Percentiles rank a stretch among this genome's conserved stretches.
Evolutionary conservation across 345 rosid genomes (phyloP).

Genomic region (Clausena lansium): DNA sequence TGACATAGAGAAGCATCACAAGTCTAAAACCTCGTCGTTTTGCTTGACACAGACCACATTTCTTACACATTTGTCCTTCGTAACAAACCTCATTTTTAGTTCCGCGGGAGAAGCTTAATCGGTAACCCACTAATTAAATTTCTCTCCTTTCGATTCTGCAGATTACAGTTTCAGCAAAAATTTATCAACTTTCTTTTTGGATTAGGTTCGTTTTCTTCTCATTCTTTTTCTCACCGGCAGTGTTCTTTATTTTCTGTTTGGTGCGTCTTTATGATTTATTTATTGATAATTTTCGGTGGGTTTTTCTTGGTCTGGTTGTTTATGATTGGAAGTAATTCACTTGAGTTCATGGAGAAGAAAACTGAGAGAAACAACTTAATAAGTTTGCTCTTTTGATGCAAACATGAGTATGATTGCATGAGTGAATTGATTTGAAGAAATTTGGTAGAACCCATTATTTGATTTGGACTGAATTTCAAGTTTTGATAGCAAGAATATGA

Average conservation of each 20-base stretch:
- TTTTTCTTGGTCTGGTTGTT: neutral
- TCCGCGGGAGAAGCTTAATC: constrained; percentile 2
- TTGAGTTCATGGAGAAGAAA: neutral
- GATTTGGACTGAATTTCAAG: neutral
- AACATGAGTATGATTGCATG: neutral
- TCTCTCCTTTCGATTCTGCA: neutral
- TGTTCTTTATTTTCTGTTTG: neutral
- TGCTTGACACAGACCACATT: neutral
- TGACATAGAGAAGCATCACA: neutral
- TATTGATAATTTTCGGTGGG: neutral
- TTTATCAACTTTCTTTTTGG: neutral
- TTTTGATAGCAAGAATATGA: neutral
- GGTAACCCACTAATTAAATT: constrained; percentile 2
- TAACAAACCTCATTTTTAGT: constrained; percentile 17
- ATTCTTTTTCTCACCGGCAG: neutral
- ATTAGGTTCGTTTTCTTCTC: constrained; percentile 8
- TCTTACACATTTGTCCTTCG: neutral
- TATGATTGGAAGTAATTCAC: neutral
- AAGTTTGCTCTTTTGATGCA: neutral
- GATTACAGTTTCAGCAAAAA: neutral
- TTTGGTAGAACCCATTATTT: neutral
- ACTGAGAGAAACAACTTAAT: neutral
- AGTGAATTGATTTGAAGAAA: neutral
- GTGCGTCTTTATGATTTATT: neutral
- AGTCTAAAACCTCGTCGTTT: neutral